Evolutionary conservation across 805 yeast species (phyloP).

Genomic region (Wickerhamiella qilinensis): DNA sequence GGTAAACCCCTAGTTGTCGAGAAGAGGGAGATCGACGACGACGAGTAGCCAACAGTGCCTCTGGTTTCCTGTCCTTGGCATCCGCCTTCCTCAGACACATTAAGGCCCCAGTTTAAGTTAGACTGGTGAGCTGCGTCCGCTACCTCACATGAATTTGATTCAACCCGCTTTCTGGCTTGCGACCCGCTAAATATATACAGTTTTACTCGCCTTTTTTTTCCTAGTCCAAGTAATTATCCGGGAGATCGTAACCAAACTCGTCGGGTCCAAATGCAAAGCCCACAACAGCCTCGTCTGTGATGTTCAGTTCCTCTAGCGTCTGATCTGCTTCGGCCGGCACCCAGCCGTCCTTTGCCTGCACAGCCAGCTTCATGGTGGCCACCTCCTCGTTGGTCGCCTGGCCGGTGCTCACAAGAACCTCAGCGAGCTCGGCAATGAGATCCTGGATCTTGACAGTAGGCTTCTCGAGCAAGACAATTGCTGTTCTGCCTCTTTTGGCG

Average conservation of each 20-base stretch:
- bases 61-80: too few relatives aligned
- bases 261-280: constrained; percentile 10
- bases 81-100: too few relatives aligned
- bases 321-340: neutral
- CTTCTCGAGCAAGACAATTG: constrained; percentile 8
- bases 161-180: too few relatives aligned
- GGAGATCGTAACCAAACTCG: constrained; percentile 8
- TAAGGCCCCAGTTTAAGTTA: too few relatives aligned
- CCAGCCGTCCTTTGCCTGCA: constrained; percentile 7
- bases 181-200: too few relatives aligned
- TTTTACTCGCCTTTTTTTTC: neutral
- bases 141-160: too few relatives aligned
- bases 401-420: constrained; percentile 13
- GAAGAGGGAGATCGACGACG: constrained; percentile 57
- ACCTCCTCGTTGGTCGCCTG: constrained; percentile 11
- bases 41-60: too few relatives aligned
- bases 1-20: constrained; percentile 84
- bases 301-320: constrained; percentile 5
- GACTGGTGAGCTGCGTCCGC: too few relatives aligned
- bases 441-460: constrained; percentile 6
- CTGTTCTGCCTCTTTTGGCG: constrained; percentile 6
- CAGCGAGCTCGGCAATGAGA: constrained; percentile 15
- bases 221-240: neutral
- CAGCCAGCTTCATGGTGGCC: constrained; percentile 10
- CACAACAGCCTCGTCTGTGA: constrained; percentile 6